A percentile compares a stretch with the other conserved stretches of the same genome.
Evolutionary conservation across 1,284 basidiomycete genomes (phyloP).

Genomic region (Cutaneotrichosporon sp.): DNA sequence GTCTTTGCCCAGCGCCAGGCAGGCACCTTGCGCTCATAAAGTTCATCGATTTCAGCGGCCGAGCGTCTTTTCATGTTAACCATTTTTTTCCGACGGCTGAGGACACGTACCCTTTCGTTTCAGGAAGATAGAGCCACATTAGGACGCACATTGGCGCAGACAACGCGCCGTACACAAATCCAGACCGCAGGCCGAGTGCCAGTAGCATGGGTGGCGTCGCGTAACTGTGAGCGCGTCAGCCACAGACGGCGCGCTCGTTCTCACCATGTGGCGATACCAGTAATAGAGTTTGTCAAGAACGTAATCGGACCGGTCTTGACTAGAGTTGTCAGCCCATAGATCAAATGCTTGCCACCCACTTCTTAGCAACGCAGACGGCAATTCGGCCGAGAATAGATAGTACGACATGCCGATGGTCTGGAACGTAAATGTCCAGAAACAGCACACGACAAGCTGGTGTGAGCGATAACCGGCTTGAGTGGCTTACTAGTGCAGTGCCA

Average conservation of each 20-base stretch:
- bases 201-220: slow-evolving; percentile 26
- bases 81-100: not conserved
- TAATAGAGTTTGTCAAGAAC: slow-evolving; percentile 20
- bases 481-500: slow-evolving; percentile 1
- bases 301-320: slow-evolving; percentile 23
- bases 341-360: slow-evolving; percentile 8
- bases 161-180: slow-evolving; percentile 23
- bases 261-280: slow-evolving; percentile 20
- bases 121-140: slow-evolving; percentile 28
- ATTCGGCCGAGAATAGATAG: slow-evolving; percentile 25
- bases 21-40: slow-evolving; percentile 41
- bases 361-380: slow-evolving; percentile 23
- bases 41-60: slow-evolving; percentile 39
- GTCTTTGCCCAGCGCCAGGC: slow-evolving; percentile 42
- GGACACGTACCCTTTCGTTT: slow-evolving; percentile 30
- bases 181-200: slow-evolving; percentile 16
- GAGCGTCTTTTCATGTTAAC: slow-evolving; percentile 7
- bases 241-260: not conserved
- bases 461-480: not conserved
- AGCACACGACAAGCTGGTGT: slow-evolving; percentile 19
- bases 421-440: slow-evolving; percentile 23
- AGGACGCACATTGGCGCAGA: slow-evolving; percentile 20
- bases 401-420: slow-evolving; percentile 18
- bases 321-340: not conserved
- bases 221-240: slow-evolving; percentile 7